Evolutionary conservation across 768 basidiomycete genomes (phyloP).

Genomic region (Suillus alpinus): DNA sequence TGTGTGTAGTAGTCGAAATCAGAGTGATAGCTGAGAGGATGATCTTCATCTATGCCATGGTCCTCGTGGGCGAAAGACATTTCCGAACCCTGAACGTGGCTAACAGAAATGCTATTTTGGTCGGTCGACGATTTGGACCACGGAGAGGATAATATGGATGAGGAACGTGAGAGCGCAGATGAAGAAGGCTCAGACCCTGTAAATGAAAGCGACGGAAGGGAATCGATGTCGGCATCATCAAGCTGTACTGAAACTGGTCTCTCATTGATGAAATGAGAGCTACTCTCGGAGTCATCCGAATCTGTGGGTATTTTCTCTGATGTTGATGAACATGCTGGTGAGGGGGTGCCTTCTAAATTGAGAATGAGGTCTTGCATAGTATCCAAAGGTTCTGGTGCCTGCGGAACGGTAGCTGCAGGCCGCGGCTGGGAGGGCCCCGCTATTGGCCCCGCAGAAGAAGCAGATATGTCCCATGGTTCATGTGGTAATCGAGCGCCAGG

Average conservation of each 20-base stretch:
- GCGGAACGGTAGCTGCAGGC: not conserved
- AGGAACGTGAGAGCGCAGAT: slow-evolving; percentile 41
- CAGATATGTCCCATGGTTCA: slow-evolving; percentile 37
- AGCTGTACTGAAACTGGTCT: slow-evolving; percentile 14
- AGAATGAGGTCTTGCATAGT: not conserved
- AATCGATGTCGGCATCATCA: slow-evolving; percentile 28
- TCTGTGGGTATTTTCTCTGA: slow-evolving; percentile 10
- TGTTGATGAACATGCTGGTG: slow-evolving; percentile 8
- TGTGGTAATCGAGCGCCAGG: slow-evolving; percentile 42
- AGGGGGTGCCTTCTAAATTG: not conserved
- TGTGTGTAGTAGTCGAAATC: slow-evolving; percentile 37
- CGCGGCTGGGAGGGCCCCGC: slow-evolving; percentile 4
- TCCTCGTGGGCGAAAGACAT: slow-evolving; percentile 3
- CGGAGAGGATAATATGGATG: slow-evolving; percentile 38
- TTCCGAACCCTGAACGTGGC: slow-evolving; percentile 11
- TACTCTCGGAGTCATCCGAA: slow-evolving; percentile 1
- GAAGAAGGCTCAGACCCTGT: slow-evolving; percentile 31
- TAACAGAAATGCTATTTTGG: slow-evolving; percentile 19
- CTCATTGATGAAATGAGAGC: slow-evolving; percentile 9
- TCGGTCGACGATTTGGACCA: slow-evolving; percentile 15
- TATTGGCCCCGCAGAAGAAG: slow-evolving; percentile 7
- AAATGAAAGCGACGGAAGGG: slow-evolving; percentile 33
- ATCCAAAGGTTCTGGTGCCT: not conserved
- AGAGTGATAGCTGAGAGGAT: slow-evolving; percentile 34
- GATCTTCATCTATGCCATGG: slow-evolving; percentile 18